Evolutionary conservation across 2,329 filamentous ascomycete genomes (phyloP), one percentile per base, ranked within the genome.

Genomic region (Cryphonectria radicalis): DNA sequence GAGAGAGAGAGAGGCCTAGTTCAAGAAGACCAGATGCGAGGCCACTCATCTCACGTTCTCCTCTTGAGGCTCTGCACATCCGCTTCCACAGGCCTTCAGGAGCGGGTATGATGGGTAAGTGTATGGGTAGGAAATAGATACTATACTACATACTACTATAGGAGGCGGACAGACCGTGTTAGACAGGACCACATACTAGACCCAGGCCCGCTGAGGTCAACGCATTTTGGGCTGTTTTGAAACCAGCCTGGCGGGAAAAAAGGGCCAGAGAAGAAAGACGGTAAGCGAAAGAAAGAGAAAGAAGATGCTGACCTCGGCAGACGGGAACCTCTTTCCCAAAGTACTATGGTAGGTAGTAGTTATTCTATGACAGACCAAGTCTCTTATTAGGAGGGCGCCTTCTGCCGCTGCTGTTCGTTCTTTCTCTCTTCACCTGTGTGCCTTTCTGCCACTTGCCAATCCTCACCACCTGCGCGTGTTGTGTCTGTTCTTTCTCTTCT

Each of bases 371-470:
- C 46, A n/a, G 46, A 8, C 19, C 19, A n/a, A 28, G 43, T 57
- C 22, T 66, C 63, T 46, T 66, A 66, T 37, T 55, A 66, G 64
- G 64, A 32, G 10, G 22, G 7, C 17, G 22, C 22, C 64, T 57
- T 66, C 64, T 66, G 32, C 64, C 46, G 46, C 63, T 32, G n/a
- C 50, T n/a, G 14, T 32, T 11, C 22, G 35, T 17, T n/a, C 28
- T 37, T 13, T 55, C 19, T 62, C 59, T 62, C 59, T 32, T 40
- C 59, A 62, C 59, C 59, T 40, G 59, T 35, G 22, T 8, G 32
- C 57, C 57, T 62, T 13, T 50, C 46, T 50, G 46, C 19, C 46
- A 50, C 46, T 50, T 50, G 46, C 46, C 43, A 7, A 22, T 50
- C 6, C 42, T 43, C 42, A 43, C 13, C 42, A 35, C 13, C 13